Percentiles rank a stretch among this genome's conserved stretches.
Conservation (phyloP, 2,329 filamentous ascomycete species). For the Cryphonectria radicalis region DNA sequence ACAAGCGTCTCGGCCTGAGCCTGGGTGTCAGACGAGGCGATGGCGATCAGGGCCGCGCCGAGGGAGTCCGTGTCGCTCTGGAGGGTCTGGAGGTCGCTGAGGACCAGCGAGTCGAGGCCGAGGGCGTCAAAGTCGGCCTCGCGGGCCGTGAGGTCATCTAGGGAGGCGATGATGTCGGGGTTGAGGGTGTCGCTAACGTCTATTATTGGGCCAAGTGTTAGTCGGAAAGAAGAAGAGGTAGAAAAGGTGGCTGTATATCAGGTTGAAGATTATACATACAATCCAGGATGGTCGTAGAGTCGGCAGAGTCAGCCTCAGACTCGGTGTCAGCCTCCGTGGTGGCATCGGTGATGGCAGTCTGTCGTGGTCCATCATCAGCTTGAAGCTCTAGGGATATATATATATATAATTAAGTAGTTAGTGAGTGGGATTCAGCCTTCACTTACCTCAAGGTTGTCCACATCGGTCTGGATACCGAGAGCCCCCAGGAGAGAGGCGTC, state of each 20-base stretch:
- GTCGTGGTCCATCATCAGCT: slow-evolving; percentile 13
- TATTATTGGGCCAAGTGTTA: neutral
- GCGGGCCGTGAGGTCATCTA: slow-evolving; percentile 19
- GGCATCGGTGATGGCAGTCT: slow-evolving; percentile 23
- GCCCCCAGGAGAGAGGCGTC: slow-evolving; percentile 22
- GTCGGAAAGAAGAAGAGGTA: neutral
- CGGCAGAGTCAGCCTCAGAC: slow-evolving; percentile 18
- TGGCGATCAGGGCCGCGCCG: slow-evolving; percentile 18
- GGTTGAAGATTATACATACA: neutral
- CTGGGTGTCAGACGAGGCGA: slow-evolving; percentile 25
- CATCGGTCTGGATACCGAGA: slow-evolving; percentile 14
- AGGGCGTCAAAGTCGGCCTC: slow-evolving; percentile 22
- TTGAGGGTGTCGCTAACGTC: slow-evolving; percentile 20
- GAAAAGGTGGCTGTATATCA: neutral
- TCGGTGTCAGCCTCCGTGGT: slow-evolving; percentile 20
- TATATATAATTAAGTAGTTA: too few relatives aligned
- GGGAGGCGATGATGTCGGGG: slow-evolving; percentile 24
- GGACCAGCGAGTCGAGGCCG: slow-evolving; percentile 19
- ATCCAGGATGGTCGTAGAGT: slow-evolving; percentile 23
- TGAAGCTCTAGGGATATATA: neutral
- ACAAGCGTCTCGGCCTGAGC: slow-evolving; percentile 14
- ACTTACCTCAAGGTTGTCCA: slow-evolving; percentile 18
- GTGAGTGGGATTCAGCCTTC: neutral
- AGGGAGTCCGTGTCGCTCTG: slow-evolving; percentile 23
- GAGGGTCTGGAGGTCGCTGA: slow-evolving; percentile 25